Evolutionary conservation across 805 yeast genomes (phyloP), one percentile per base, ranked within the genome.

Genomic region (Kazachstania bromeliacearum): DNA sequence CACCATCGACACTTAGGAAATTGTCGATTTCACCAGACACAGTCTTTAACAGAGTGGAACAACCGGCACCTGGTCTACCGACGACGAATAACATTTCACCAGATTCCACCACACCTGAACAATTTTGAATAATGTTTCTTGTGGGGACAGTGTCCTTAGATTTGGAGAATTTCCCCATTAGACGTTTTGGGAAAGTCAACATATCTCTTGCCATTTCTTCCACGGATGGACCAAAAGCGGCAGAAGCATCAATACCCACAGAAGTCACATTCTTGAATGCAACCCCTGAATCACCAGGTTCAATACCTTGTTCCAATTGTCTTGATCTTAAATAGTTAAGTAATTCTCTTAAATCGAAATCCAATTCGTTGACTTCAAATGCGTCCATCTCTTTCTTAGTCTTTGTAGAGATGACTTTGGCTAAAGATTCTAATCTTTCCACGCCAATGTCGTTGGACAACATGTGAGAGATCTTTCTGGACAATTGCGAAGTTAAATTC

Each of bases 61-160:
- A 74, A 42, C 82, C 81, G 24, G 80, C 73, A 50, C 80, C 80
- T 2, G 82, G 80, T 54, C 70, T 66, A 46, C 75, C 75, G 34
- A 70, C 53, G 16, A 70, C 75, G 38, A 73, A 61, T 35, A 70
- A 58, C 73, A 72, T 67, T 46, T 70, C 73, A 44, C 77, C 79
- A 13, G 70, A 59, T 41, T 60, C 64, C 18, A 61, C 60, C 27
- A 66, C 60, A 56, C 70, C 72, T 25, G 63, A 54, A 44, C 64
- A 55, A 34, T 64, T 58, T 45, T 60, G 63, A 36, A 68, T 62
- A 37, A 68, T 64, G 26, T 62, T 55, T 48, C 62, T 55, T 23
- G 57, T 50, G 28, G 62, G 59, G 19, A 48, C 49, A 6, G 46
- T 41, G 19, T 55, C 57, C 37, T 60, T 64, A 36, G 54, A 56